Base-by-base conservation (phyloP, 441 rosid species). In the Euphorbia celastroides region DNA sequence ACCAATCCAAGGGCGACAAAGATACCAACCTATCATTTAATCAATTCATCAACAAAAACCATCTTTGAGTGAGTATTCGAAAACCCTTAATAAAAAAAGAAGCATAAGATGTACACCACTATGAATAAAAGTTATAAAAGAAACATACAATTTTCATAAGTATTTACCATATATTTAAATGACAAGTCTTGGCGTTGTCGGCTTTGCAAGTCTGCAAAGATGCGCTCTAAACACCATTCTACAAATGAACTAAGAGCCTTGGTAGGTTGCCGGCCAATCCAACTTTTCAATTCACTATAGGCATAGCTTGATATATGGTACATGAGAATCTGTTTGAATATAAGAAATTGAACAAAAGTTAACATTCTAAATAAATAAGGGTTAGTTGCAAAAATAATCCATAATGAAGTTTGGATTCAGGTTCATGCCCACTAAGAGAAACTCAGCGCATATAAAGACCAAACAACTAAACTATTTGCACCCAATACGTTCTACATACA, bases 1-100 rank as follows among this genome's bases (percentile, higher is more conserved):
- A 88, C 94, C 85, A 92, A 83, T 25, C 96, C 98, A 65, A 88
- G 74, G 60, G 72, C 88, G 73, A 87, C 86, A 82, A 94, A 94
- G 65, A 94, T 86, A 7, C 91, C 99, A 64, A 87, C 97, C 99
- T 94, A 84, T 30, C 69, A 76, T 73, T 69, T 70, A 60, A 70
- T 65, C 10, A 63, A 70, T 31, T 60, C 50, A 64, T 69, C 46
- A 68, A 16, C 20, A 52, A 2, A n/a, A 10, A 61, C 16, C 26
- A 2, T 9, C 3, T 38, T 3, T 9, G 1, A 38, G 44, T 2
- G 44, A 14, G 44, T 38, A 14, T 38, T 2, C 12, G 44, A 38
- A 1, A 38, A 38, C 44, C 44, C 44, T 38, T 9, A 38, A 3
- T 38, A 38, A 38, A 38, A 38, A 38, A 38, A 38, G 12, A 38